Percentiles rank a stretch among this genome's conserved stretches.
These are phyloP conservation scores for Centaurea solstitialis DNA, from an alignment of 129 eudicot genomes.

Conservation along the genomic window DNA sequence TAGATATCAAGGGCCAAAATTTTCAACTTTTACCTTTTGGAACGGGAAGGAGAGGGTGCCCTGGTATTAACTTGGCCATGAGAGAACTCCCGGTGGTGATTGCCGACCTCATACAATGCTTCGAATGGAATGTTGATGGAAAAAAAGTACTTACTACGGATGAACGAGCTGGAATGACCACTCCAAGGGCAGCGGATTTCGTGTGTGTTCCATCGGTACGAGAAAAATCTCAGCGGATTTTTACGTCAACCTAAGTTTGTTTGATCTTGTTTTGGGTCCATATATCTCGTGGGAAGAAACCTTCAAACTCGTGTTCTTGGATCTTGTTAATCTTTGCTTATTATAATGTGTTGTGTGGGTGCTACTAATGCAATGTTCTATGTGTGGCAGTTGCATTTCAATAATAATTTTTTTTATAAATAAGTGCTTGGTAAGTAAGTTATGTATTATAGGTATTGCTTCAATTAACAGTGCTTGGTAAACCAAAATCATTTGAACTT, in stretches of 20 bases:
- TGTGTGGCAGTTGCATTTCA: too few species aligned
- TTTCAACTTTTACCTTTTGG: conserved; percentile 63
- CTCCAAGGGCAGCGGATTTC: conserved; percentile 54
- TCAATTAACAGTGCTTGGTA: too few species aligned
- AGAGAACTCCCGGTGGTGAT: conserved; percentile 37
- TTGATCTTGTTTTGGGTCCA: neutral
- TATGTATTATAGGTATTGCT: too few species aligned
- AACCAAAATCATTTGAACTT: too few species aligned
- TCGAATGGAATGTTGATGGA: conserved; percentile 45
- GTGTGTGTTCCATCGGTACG: conserved; percentile 38
- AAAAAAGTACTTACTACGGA: conserved; percentile 22
- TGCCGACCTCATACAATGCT: conserved; percentile 52
- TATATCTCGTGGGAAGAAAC: neutral
- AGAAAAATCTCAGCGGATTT: neutral
- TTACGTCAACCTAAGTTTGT: neutral
- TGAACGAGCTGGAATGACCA: conserved; percentile 52
- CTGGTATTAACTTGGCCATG: conserved; percentile 49
- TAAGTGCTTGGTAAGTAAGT: too few species aligned
- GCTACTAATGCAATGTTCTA: too few species aligned
- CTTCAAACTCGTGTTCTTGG: neutral
- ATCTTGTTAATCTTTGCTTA: neutral
- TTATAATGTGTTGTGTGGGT: neutral
- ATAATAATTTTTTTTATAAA: too few species aligned
- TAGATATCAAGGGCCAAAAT: conserved; percentile 52
- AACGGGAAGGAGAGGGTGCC: conserved; percentile 58